Percentiles rank a stretch among this genome's conserved stretches.
Conservation (phyloP, 257 asterid genomes). For the Echium plantagineum region DNA sequence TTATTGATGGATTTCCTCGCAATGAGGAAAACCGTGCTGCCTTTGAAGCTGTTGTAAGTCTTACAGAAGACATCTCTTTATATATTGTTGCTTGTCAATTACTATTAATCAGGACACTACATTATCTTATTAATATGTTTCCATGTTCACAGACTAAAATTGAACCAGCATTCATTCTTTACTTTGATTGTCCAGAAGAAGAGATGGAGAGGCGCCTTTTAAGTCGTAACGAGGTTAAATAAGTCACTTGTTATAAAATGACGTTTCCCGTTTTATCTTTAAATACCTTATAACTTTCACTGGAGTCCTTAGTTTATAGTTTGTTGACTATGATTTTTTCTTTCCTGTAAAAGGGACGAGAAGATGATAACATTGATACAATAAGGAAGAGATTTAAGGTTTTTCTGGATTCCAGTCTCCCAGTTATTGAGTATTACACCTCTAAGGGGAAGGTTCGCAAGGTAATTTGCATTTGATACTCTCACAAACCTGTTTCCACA, state of each 20-base stretch:
- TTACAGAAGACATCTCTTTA: neutral
- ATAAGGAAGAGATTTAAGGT: constrained; percentile 42
- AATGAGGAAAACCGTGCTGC: constrained; percentile 91
- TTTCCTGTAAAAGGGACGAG: constrained; percentile 29
- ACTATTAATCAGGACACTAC: neutral
- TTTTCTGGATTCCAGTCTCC: constrained; percentile 39
- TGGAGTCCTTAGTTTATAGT: neutral
- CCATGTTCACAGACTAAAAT: constrained; percentile 49
- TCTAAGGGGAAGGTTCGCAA: constrained; percentile 70
- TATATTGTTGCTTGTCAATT: neutral
- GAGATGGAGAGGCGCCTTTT: constrained; percentile 45
- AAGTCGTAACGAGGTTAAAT: constrained; percentile 25
- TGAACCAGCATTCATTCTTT: constrained; percentile 56
- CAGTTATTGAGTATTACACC: constrained; percentile 40
- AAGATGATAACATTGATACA: constrained; percentile 42
- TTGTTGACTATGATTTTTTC: neutral
- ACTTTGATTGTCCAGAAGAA: constrained; percentile 33
- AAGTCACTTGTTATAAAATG: neutral
- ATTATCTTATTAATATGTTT: neutral
- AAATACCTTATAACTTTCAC: neutral
- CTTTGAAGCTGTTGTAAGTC: constrained; percentile 69
- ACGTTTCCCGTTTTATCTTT: neutral
- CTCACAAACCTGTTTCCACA: neutral
- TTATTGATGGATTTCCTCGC: constrained; percentile 95
- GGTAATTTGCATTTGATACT: constrained; percentile 26